Evolutionary conservation across 805 yeast species (phyloP).

Genomic region (Wickerhamomyces kurtzmanii): DNA sequence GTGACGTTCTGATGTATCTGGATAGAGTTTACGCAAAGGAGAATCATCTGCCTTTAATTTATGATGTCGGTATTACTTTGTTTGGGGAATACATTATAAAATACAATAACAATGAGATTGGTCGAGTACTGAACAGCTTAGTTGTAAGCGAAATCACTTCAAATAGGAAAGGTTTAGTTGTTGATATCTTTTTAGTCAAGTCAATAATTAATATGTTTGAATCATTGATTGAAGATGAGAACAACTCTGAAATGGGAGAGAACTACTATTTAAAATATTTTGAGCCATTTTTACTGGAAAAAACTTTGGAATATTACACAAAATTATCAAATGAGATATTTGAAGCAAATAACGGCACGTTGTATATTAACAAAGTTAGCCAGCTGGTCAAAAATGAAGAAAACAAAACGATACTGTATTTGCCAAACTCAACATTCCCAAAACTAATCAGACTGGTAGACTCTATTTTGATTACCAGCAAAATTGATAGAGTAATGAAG

Average conservation of each 20-base stretch:
- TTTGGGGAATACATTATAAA: constrained; percentile 56
- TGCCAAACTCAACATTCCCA: constrained; percentile 44
- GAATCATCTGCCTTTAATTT: constrained; percentile 47
- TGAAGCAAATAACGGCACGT: constrained; percentile 35
- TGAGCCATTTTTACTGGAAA: constrained; percentile 52
- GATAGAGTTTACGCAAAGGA: constrained; percentile 80
- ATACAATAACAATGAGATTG: constrained; percentile 37
- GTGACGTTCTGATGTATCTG: constrained; percentile 79
- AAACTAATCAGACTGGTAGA: constrained; percentile 48
- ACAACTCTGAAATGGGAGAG: constrained; percentile 32
- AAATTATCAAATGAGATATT: constrained; percentile 34
- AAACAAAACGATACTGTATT: constrained; percentile 38
- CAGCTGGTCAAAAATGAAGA: constrained; percentile 56
- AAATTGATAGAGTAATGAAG: constrained; percentile 44
- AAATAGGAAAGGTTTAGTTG: constrained; percentile 46
- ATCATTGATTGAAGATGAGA: constrained; percentile 38
- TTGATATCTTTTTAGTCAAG: constrained; percentile 50
- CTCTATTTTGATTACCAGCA: constrained; percentile 44
- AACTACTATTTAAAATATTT: constrained; percentile 54
- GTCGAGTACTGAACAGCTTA: constrained; percentile 34
- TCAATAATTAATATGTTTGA: constrained; percentile 65
- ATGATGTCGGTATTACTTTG: constrained; percentile 63
- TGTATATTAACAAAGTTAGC: constrained; percentile 41
- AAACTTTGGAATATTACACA: constrained; percentile 47
- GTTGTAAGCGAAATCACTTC: constrained; percentile 46